Base-by-base conservation (phyloP, 2,329 filamentous ascomycete genomes). In the Capronia americana region DNA sequence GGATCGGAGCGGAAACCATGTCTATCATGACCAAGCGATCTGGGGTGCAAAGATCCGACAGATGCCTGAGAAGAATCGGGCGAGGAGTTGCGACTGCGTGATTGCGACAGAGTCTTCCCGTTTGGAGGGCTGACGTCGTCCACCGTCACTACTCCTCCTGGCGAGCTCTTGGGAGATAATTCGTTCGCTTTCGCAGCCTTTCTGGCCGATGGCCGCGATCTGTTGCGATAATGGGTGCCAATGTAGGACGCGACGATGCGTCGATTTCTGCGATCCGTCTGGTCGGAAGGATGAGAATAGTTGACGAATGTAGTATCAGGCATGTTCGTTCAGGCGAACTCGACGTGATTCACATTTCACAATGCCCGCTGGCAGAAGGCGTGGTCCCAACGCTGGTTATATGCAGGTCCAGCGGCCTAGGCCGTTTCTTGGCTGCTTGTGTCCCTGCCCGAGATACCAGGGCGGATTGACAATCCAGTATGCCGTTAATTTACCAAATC, bases 141-240 rank as follows among this genome's bases (percentile, higher is more conserved):
- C 20, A 26, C 48, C 0, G 20, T 26, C 48, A 51, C 3, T 51
- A 51, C 3, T 51, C 10, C 48, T 51, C 24, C 11, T 51, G 48
- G 24, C 1, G n/a, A 51, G 48, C 20, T 7, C 20, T 51, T 20
- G 7, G 48, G n/a, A 23, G 48, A 51, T 11, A 24, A 12, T 12
- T 51, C 24, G 20, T 23, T 24, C 10, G 48, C 24, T 4, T 23
- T 51, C 8, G 48, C 24, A 14, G 26, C 10, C 17, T 61, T 55
- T 11, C 38, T 55, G 10, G n/a, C 38, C 14, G 63, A 30, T 14
- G 64, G 64, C 2, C 51, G 44, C 8, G 58, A 62, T 32, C 64
- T 64, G 34, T 66, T 66, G 10, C 64, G 32, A 53, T 48, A 66
- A 41, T 66, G 64, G 2, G 59, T 63, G 23, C 64, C 64, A 41